A percentile compares a stretch with the other conserved stretches of the same genome.
phyloP scores from a whole-genome alignment of 176 grass and related monocot genomes.

The Dactylis glomerata region DNA sequence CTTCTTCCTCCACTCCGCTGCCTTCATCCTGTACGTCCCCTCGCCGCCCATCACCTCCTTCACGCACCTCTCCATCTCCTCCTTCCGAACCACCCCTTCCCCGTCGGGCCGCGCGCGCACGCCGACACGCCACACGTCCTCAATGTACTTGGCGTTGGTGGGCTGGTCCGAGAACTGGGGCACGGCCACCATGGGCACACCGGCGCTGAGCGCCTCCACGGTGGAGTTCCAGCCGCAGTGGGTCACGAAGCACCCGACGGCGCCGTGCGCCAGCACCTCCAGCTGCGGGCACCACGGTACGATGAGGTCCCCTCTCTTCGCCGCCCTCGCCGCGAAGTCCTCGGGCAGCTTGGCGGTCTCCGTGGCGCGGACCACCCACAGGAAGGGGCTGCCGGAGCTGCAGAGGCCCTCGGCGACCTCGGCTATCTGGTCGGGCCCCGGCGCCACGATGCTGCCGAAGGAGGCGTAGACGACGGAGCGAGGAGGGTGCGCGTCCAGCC shows the following conservation, averaged over 20 bases:
- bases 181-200: neutral
- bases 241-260: constrained; percentile 37
- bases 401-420: constrained; percentile 43
- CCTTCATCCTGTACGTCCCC: constrained; percentile 18
- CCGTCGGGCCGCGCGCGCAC: neutral
- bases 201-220: neutral
- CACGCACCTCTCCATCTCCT: neutral
- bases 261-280: neutral
- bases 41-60: constrained; percentile 28
- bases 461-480: constrained; percentile 53
- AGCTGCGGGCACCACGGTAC: neutral
- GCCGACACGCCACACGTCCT: neutral
- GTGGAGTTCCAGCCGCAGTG: constrained; percentile 73
- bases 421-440: constrained; percentile 21
- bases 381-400: constrained; percentile 35
- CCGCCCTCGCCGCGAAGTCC: neutral
- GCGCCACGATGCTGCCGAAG: constrained; percentile 57
- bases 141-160: neutral
- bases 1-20: constrained; percentile 22
- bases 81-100: neutral
- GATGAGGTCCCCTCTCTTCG: neutral
- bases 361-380: constrained; percentile 57
- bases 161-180: neutral
- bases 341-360: constrained; percentile 31
- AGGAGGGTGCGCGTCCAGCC: constrained; percentile 19